Evolutionary conservation across 768 basidiomycete genomes (phyloP).

Genomic region (Lactarius sp.): DNA sequence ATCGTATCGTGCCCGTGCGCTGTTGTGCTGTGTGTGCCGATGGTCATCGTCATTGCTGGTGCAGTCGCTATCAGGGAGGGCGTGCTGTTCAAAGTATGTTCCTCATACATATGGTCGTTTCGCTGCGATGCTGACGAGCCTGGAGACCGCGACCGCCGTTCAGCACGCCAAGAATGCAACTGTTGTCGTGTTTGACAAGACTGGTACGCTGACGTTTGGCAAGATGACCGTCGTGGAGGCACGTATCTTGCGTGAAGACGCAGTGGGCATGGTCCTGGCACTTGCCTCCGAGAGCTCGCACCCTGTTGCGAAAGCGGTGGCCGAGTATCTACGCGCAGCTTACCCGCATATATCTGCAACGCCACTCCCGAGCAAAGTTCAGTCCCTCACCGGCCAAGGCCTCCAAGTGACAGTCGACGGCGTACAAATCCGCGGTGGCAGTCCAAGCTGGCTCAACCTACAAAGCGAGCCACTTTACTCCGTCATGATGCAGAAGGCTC

Average conservation of each 20-base stretch:
- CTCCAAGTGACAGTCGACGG: slow-evolving; percentile 34
- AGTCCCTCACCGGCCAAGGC: slow-evolving; percentile 36
- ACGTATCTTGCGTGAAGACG: slow-evolving; percentile 29
- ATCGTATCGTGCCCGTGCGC: slow-evolving; percentile 54
- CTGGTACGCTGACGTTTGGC: slow-evolving; percentile 50
- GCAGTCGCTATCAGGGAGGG: slow-evolving; percentile 33
- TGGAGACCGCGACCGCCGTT: slow-evolving; percentile 16
- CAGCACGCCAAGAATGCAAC: slow-evolving; percentile 33
- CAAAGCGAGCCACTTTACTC: slow-evolving; percentile 31
- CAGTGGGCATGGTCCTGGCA: slow-evolving; percentile 28
- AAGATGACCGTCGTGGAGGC: slow-evolving; percentile 37
- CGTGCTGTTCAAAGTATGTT: slow-evolving; percentile 31
- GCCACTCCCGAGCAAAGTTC: slow-evolving; percentile 24
- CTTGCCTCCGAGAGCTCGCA: slow-evolving; percentile 36
- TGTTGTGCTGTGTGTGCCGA: slow-evolving; percentile 36
- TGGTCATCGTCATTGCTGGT: slow-evolving; percentile 35
- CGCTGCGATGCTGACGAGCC: background rate
- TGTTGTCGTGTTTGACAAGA: slow-evolving; percentile 55
- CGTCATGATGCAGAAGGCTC: slow-evolving; percentile 36
- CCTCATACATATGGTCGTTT: background rate
- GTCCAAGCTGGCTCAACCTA: slow-evolving; percentile 33
- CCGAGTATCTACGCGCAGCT: slow-evolving; percentile 29
- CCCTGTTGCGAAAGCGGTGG: slow-evolving; percentile 35
- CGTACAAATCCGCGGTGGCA: slow-evolving; percentile 36
- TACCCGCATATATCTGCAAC: slow-evolving; percentile 1